A percentile compares a stretch with the other conserved stretches of the same genome.
phyloP scores from a whole-genome alignment of 495 filamentous ascomycete species.

The Penicillium atrosanguineum region DNA sequence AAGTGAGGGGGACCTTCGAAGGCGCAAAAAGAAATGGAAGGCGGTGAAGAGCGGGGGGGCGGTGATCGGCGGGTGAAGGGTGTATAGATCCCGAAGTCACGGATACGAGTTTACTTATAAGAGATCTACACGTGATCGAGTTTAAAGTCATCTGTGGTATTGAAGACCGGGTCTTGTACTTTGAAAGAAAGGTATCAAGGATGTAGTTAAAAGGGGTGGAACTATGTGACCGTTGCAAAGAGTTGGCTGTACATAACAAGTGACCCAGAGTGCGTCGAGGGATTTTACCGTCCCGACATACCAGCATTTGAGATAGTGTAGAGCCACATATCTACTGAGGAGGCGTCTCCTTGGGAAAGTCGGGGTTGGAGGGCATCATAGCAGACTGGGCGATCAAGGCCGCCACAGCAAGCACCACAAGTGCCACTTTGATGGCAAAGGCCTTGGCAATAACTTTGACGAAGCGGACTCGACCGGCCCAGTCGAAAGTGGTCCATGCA shows the following conservation, averaged over 20 bases:
- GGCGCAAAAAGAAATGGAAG: conserved; percentile 17
- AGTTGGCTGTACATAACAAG: no score
- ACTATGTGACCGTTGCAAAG: no score
- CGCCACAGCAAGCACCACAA: conserved; percentile 41
- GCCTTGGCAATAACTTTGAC: conserved; percentile 69
- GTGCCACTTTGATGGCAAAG: conserved; percentile 46
- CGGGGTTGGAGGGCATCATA: conserved; percentile 11
- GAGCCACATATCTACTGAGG: background rate
- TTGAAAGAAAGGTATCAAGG: background rate
- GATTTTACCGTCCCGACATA: background rate
- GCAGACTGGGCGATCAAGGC: conserved; percentile 35
- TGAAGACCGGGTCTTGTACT: background rate
- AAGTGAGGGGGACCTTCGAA: conserved; percentile 12
- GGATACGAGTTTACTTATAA: background rate
- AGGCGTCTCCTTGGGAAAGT: background rate
- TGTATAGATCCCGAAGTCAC: background rate
- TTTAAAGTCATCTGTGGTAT: background rate
- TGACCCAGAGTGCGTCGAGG: no score
- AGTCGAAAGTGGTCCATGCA: conserved; percentile 69
- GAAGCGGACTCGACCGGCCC: conserved; percentile 61
- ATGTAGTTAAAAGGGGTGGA: background rate
- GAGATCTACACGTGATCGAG: no score
- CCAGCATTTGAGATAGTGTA: background rate
- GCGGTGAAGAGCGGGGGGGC: conserved; percentile 18
- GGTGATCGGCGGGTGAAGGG: background rate